Evolutionary conservation across 1,284 basidiomycete genomes (phyloP).

Genomic region (Ceratobasidium sp.): DNA sequence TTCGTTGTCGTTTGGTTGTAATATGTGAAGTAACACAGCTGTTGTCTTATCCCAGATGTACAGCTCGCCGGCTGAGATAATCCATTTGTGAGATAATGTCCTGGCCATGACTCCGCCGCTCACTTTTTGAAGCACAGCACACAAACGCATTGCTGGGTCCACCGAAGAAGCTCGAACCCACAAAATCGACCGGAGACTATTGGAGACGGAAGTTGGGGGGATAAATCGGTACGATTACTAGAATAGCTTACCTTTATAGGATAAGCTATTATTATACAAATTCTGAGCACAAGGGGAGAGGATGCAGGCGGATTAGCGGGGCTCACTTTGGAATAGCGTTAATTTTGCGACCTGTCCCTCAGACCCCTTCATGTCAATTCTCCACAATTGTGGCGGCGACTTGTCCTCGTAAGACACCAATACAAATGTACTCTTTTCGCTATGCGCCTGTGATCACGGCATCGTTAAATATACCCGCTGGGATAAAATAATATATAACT

Average conservation of each 20-base stretch:
- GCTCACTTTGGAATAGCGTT: slow-evolving; percentile 12
- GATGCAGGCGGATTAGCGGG: background rate
- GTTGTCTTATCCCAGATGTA: slow-evolving; percentile 85
- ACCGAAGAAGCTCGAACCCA: slow-evolving; percentile 77
- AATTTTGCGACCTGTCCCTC: slow-evolving; percentile 11
- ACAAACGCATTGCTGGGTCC: slow-evolving; percentile 77
- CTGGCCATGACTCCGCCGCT: slow-evolving; percentile 26
- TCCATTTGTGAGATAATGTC: slow-evolving; percentile 21
- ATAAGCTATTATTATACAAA: slow-evolving; percentile 7
- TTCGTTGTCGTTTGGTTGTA: slow-evolving; percentile 25
- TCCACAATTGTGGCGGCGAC: slow-evolving; percentile 80
- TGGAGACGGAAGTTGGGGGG: background rate
- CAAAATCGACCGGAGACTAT: slow-evolving; percentile 65
- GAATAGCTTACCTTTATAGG: slow-evolving; percentile 4
- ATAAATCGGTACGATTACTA: background rate
- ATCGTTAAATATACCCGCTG: background rate
- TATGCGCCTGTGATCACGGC: background rate
- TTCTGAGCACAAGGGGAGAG: background rate
- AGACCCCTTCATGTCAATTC: slow-evolving; percentile 60
- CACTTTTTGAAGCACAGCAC: slow-evolving; percentile 76
- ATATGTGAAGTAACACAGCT: slow-evolving; percentile 50
- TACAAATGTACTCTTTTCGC: slow-evolving; percentile 53
- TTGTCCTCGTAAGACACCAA: slow-evolving; percentile 77
- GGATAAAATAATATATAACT: slow-evolving; percentile 50
- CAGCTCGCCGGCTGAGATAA: slow-evolving; percentile 67